Percentiles rank a stretch among this genome's conserved stretches.
phyloP scores from a whole-genome alignment of 306 rosid species.

The barrel medic (Medicago truncatula) region DNA sequence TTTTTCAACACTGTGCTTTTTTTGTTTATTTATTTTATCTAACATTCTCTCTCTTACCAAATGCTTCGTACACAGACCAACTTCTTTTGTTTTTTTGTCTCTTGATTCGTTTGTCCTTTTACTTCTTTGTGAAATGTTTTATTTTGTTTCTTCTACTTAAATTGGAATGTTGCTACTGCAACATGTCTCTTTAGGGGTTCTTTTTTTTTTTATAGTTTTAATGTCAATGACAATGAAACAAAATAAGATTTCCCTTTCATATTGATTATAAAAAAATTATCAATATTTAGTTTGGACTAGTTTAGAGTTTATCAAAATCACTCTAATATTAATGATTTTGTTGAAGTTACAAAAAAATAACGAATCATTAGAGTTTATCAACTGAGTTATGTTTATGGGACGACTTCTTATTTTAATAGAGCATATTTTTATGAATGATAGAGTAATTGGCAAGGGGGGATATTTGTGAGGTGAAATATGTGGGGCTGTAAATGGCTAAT shows the following conservation, averaged over 20 bases:
- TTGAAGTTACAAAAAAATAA: too few species aligned
- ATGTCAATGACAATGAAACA: conserved; percentile 5
- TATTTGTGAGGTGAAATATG: conserved; percentile 48
- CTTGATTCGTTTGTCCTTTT: not conserved
- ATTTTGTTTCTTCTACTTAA: conserved; percentile 10
- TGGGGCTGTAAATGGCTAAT: conserved; percentile 40
- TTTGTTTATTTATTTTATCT: not conserved
- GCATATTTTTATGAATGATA: too few species aligned
- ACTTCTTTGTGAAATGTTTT: not conserved
- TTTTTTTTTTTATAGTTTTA: conserved; percentile 3
- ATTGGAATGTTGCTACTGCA: not conserved
- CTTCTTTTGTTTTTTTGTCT: not conserved
- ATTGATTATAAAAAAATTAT: too few species aligned
- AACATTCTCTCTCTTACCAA: conserved; percentile 16
- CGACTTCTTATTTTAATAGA: too few species aligned
- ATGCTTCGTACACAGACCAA: not conserved
- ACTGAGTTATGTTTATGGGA: too few species aligned
- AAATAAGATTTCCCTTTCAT: not conserved
- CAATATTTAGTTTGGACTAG: too few species aligned
- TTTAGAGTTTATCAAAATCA: too few species aligned
- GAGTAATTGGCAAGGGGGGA: conserved; percentile 7
- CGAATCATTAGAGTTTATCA: too few species aligned
- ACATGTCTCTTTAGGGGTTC: conserved; percentile 20
- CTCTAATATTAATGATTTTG: too few species aligned
- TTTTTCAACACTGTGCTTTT: not conserved